These are phyloP conservation scores for Mycena pura DNA, from an alignment of 768 basidiomycete species.

Conservation along the genomic window DNA sequence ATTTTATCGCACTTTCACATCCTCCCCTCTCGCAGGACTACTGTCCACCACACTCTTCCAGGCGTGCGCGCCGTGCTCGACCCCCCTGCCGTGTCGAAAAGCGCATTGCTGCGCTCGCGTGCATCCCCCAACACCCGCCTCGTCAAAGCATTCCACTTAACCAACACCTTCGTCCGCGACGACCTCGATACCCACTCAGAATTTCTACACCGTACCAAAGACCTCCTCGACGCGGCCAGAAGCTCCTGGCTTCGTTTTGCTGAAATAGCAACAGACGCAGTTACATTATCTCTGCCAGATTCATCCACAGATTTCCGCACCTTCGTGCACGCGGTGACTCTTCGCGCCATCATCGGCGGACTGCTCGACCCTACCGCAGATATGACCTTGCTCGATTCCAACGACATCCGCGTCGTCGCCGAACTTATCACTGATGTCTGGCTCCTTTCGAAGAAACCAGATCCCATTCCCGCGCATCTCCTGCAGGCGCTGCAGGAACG, in stretches of 20 bases:
- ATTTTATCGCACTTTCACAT: not conserved
- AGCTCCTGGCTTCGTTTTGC: conserved; percentile 45
- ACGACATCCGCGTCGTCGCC: conserved; percentile 46
- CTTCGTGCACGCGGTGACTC: conserved; percentile 52
- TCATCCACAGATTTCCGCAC: conserved; percentile 37
- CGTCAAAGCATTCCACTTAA: conserved; percentile 40
- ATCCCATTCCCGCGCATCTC: conserved; percentile 36
- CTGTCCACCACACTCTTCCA: not conserved
- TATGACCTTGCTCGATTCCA: conserved; percentile 34
- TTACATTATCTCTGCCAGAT: conserved; percentile 32
- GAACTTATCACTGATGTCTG: conserved; percentile 53
- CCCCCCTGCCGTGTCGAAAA: conserved; percentile 10
- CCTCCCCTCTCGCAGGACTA: not conserved
- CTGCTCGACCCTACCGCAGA: conserved; percentile 45
- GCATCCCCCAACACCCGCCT: conserved; percentile 45
- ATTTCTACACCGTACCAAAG: conserved; percentile 39
- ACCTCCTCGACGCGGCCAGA: conserved; percentile 36
- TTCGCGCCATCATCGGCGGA: conserved; percentile 49
- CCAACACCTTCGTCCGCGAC: conserved; percentile 60
- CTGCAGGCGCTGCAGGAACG: conserved; percentile 42
- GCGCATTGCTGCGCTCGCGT: conserved; percentile 29
- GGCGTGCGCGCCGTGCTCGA: conserved; percentile 8
- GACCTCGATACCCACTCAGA: conserved; percentile 41
- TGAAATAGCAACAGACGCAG: conserved; percentile 36
- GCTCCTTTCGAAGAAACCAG: conserved; percentile 49